Evolutionary conservation across 352 stramenopile genomes (phyloP), one percentile per base, ranked within the genome.

Genomic region (Phytophthora fragariaefolia): DNA sequence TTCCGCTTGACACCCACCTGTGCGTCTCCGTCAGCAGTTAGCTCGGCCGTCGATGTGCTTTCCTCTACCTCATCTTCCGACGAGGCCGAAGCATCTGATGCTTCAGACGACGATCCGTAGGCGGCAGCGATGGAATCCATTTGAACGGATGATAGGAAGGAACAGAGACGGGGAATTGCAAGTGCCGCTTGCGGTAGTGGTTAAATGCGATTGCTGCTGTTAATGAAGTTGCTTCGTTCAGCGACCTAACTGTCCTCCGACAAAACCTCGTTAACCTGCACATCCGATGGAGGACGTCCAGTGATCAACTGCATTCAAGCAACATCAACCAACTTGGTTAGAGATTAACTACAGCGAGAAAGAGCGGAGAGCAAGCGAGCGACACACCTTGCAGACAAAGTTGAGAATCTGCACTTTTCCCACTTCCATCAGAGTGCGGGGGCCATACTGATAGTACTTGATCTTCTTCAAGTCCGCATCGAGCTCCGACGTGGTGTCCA

Each of bases 351-450:
- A 8, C 18, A 23, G 22, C 20, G 17, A 38, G 36, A 6, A 55
- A n/a, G n/a, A n/a, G n/a, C n/a, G 10, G 20, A 4, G 28, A 4
- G 58, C 36, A 27, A 26, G 46, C 3, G 40, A 50, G 13, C 27
- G 36, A 27, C 63, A 49, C 66, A 95, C 85, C 80, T 93, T 94
- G 84, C 87, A 94, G 13, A 96, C 83, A 52, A 96, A 96, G 61
- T 92, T 92, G 38, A 96, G 76, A 61, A 96, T 94, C 68, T 93
- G 84, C 30, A 89, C 71, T 56, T 96, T 94, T 71, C 85, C 77
- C n/a, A 96, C 82, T 80, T 96, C 87, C 34, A 90, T 66, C 23
- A 84, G 63, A 34, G 87, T 80, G 4, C 87, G 80, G 12, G 84
- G 58, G 5, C 85, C 87, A 58, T 91, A 96, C 38, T 71, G 66